Base-by-base conservation (phyloP, 1,139 yeast species). In the Chernovozyma aurita region DNA sequence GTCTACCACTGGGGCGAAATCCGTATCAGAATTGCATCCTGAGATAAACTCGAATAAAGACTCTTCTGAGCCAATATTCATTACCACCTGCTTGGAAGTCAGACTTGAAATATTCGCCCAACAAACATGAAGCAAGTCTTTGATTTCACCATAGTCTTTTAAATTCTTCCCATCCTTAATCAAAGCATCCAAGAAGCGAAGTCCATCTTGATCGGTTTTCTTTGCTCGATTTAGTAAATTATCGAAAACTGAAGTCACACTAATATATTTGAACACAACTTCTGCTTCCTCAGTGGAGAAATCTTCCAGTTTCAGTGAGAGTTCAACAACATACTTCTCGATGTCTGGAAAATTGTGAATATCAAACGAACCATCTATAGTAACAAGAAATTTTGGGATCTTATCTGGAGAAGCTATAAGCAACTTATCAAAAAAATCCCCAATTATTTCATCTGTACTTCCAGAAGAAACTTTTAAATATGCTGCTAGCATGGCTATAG, bases 371-470 rank as follows among this genome's bases (percentile, higher is more conserved):
- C 31, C 28, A 20, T 35, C 34, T 9, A 33, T 36, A 24, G 14
- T 41, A 30, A 13, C 47, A 34, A 58, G 37, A 29, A 34, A 44
- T 18, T 41, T 30, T 12, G 44, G 37, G 20, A 52, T 40, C 14
- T 43, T 36, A 2, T 34, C 45, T 4, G 53, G 40, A 9, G 42
- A 43, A 11, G 51, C 42, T 35, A 45, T 39, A 2, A 47, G 30
- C 11, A 64, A 40, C 35, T 63, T 65, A 5, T 57, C 39, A 40
- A 54, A 64, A n/a, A 57, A 46, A 36, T 63, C 67, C 37, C 63
- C 58, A 3, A 65, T 45, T 2, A 57, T 35, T 17, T 55, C 63
- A 1, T 40, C 34, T 3, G 35, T 33, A 11, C 42, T 27, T 1
- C 43, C 38, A 3, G 37, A 33, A 22, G 26, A 35, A 13, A 28